Conservation (phyloP, 352 stramenopile species). For the Globisporangium canariense region DNA sequence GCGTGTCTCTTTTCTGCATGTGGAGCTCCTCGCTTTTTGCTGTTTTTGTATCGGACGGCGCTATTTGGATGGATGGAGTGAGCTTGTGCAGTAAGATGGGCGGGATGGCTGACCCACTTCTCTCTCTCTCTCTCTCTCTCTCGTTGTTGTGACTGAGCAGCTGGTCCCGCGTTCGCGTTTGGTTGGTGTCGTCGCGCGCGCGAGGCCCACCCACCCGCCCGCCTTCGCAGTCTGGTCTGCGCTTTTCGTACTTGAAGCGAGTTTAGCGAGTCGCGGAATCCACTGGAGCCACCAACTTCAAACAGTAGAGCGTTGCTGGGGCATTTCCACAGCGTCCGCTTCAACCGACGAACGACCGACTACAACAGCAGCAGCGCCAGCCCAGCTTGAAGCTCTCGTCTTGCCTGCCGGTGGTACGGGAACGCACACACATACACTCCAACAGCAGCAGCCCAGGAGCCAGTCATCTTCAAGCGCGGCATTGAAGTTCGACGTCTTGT, state of each 20-base stretch:
- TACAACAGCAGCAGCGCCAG: not conserved
- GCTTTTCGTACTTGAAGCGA: slow-evolving; percentile 57
- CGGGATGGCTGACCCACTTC: slow-evolving; percentile 2
- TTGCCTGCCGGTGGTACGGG: not conserved
- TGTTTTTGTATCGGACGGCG: not conserved
- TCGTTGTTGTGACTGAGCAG: not conserved
- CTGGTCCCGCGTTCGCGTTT: slow-evolving; percentile 8
- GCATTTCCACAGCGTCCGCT: slow-evolving; percentile 4
- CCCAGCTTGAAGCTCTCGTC: slow-evolving; percentile 4
- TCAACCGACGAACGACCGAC: slow-evolving; percentile 12
- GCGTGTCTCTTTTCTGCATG: slow-evolving; percentile 11
- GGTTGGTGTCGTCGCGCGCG: slow-evolving; percentile 9
- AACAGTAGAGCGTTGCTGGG: slow-evolving; percentile 20
- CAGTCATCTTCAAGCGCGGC: slow-evolving; percentile 6
- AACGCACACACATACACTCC: not conserved
- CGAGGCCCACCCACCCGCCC: not conserved
- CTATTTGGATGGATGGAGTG: slow-evolving; percentile 10
- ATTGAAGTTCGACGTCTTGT: slow-evolving; percentile 10
- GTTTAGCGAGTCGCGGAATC: slow-evolving; percentile 11
- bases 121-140: slow-evolving; percentile 8
- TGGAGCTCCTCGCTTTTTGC: not conserved
- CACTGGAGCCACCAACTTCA: slow-evolving; percentile 78
- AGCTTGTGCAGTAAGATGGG: slow-evolving; percentile 8
- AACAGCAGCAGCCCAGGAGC: not conserved
- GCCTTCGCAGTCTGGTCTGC: slow-evolving; percentile 12